Evolutionary conservation across 139 green algal species (phyloP), one percentile per base, ranked within the genome.

Genomic region (Nannochloris sp.): DNA sequence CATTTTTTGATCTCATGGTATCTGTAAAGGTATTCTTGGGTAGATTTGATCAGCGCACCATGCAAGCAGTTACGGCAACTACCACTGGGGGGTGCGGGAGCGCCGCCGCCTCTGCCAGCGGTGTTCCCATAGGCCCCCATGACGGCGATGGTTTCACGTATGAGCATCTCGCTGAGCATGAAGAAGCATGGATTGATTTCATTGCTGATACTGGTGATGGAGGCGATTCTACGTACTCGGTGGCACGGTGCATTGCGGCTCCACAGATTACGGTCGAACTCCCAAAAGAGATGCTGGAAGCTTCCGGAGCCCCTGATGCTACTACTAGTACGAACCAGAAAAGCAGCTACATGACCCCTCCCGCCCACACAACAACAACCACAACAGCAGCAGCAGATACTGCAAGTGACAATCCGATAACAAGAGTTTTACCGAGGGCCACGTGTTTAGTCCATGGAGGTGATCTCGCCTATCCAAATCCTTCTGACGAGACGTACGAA

Each of bases 181-280:
- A 83, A 6, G 74, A 91, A 64, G 48, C 91, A 31, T 96, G 86
- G 88, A 46, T 94, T n/a, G 89, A 96, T 73, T 96, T 96, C 73
- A 83, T 81, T 13, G 89, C 87, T 3, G 87, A 92, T 70, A 92
- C 85, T 15, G 89, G 89, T 1, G 89, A 96, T 61, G 89, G 89
- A 38, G 89, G 89, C 36, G 79, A 95, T 72, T 59, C 87, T 19
- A 95, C 89, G 1, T 96, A 96, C 61, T 64, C 83, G 1, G 81
- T 96, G 0, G 89, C 89, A 0, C 55, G 78, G 0, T 83, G 81
- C 4, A 71, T 96, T 30, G 89, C 89, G 19, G 77, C 87, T 2
- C 78, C 67, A 12, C 32, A 72, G 10, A 61, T 85, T 29, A 57
- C 12, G 0, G 82, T 85, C 12, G 25, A 51, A 1, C 45, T 84